These are phyloP conservation scores for Podaxis pistillaris DNA, from an alignment of 768 basidiomycete genomes.

Conservation along the genomic window DNA sequence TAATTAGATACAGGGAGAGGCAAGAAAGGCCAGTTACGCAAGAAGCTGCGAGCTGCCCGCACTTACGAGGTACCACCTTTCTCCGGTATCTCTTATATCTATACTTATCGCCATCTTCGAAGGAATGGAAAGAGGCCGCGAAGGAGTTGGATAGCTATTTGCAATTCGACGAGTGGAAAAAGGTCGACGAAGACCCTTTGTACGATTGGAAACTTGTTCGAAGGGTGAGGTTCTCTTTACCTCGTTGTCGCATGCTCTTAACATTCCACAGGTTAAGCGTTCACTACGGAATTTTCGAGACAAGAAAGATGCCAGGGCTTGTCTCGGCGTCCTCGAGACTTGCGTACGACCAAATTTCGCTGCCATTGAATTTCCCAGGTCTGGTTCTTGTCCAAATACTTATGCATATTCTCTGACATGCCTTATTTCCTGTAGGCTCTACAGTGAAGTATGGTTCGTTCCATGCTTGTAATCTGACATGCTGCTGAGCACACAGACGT, in stretches of 20 bases:
- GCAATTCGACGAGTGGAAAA: slow-evolving; percentile 90
- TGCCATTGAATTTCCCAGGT: slow-evolving; percentile 84
- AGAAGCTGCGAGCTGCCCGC: slow-evolving; percentile 67
- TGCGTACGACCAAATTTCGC: slow-evolving; percentile 93
- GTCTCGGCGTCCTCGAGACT: slow-evolving; percentile 88
- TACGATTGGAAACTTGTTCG: slow-evolving; percentile 89
- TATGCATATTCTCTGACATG: not conserved
- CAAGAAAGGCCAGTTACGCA: slow-evolving; percentile 73
- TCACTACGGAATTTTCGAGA: slow-evolving; percentile 72
- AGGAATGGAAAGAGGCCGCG: slow-evolving; percentile 91
- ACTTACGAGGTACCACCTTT: slow-evolving; percentile 64
- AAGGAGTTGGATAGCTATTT: slow-evolving; percentile 76
- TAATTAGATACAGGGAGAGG: slow-evolving; percentile 66
- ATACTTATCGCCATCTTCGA: not conserved
- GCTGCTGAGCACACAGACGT: slow-evolving; percentile 15
- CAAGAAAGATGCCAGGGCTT: slow-evolving; percentile 78
- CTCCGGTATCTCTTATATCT: too few relatives aligned
- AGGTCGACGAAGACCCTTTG: slow-evolving; percentile 79
- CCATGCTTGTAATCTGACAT: slow-evolving; percentile 8
- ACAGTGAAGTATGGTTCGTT: slow-evolving; percentile 77
- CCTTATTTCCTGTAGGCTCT: slow-evolving; percentile 51
- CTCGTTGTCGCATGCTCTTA: not conserved
- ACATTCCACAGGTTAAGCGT: slow-evolving; percentile 58
- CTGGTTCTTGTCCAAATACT: not conserved
- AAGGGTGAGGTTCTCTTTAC: slow-evolving; percentile 44